Evolutionary conservation across 768 basidiomycete genomes (phyloP).

Genomic region (Pisolithus orientalis): DNA sequence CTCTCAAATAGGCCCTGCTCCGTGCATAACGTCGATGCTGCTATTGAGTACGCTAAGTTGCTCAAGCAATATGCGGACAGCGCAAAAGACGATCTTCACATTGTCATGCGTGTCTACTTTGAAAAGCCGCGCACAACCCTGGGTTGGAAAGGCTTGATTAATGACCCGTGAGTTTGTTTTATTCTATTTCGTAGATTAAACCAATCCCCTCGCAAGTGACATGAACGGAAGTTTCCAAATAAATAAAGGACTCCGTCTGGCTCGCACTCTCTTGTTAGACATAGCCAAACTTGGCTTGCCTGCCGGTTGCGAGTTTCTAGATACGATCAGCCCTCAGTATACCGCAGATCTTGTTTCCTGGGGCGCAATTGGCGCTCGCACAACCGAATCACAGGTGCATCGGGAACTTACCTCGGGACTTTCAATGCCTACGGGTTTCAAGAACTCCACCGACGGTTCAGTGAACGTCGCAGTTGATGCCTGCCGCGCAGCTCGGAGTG

Average conservation of each 20-base stretch:
- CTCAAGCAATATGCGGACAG: constrained; percentile 75
- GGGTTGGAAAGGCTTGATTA: constrained; percentile 99
- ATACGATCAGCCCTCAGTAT: constrained; percentile 75
- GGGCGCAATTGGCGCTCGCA: constrained; percentile 94
- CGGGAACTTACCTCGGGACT: constrained; percentile 81
- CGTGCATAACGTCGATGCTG: constrained; percentile 83
- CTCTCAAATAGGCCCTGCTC: constrained; percentile 71
- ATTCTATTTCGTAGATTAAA: not conserved
- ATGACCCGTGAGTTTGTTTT: constrained; percentile 60
- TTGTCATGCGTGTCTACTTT: constrained; percentile 98
- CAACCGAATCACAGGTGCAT: constrained; percentile 91
- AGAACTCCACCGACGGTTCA: constrained; percentile 95
- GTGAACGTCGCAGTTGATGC: constrained; percentile 92
- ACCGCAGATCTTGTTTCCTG: constrained; percentile 91
- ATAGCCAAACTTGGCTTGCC: constrained; percentile 88
- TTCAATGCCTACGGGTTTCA: constrained; percentile 98
- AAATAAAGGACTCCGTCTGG: constrained; percentile 90
- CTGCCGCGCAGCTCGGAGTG: constrained; percentile 83
- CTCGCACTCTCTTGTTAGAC: constrained; percentile 81
- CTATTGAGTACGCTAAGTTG: constrained; percentile 78
- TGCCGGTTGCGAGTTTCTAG: constrained; percentile 94
- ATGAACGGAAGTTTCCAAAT: constrained; percentile 93
- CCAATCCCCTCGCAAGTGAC: constrained; percentile 31
- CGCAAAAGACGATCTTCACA: constrained; percentile 80
- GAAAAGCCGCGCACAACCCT: constrained; percentile 95